These are phyloP conservation scores for Megacollybia marginata DNA, from an alignment of 768 basidiomycete genomes.

Conservation along the genomic window DNA sequence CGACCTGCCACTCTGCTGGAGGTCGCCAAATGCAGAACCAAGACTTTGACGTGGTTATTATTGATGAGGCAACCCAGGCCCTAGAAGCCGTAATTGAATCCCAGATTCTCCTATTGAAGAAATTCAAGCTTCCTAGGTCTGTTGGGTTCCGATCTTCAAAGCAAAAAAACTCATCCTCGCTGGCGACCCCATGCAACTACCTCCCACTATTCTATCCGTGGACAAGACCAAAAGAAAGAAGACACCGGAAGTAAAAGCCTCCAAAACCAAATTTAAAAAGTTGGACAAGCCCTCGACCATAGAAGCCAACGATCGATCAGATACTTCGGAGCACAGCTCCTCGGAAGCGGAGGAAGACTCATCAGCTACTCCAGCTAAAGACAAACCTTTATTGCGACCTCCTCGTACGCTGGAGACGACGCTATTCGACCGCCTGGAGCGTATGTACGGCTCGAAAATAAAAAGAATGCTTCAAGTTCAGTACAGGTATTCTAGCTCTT, in stretches of 20 bases:
- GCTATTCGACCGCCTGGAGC: conserved; percentile 86
- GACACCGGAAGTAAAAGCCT: not conserved
- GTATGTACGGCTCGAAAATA: conserved; percentile 75
- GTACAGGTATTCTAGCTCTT: conserved; percentile 53
- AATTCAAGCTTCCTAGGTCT: conserved; percentile 41
- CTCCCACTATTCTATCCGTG: conserved; percentile 81
- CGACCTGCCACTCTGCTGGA: conserved; percentile 93
- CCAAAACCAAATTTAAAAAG: not conserved
- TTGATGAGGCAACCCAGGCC: conserved; percentile 98
- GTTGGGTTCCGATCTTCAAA: conserved; percentile 95
- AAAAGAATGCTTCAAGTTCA: conserved; percentile 87
- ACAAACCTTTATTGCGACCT: conserved; percentile 31
- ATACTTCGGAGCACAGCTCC: not conserved
- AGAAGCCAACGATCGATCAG: conserved; percentile 2
- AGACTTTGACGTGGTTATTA: conserved; percentile 87
- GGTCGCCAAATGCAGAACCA: conserved; percentile 71
- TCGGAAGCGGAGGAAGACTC: conserved; percentile 10
- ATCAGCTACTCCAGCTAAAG: conserved; percentile 1
- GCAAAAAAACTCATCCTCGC: conserved; percentile 85
- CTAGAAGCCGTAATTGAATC: conserved; percentile 69
- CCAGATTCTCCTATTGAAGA: not conserved
- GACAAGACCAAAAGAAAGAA: conserved; percentile 25
- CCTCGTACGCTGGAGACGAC: conserved; percentile 80
- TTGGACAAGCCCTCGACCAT: not conserved
- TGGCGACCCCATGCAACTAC: conserved; percentile 93